Evolutionary conservation across 1,139 yeast genomes (phyloP).

Genomic region (Hanseniaspora gamundiae): DNA sequence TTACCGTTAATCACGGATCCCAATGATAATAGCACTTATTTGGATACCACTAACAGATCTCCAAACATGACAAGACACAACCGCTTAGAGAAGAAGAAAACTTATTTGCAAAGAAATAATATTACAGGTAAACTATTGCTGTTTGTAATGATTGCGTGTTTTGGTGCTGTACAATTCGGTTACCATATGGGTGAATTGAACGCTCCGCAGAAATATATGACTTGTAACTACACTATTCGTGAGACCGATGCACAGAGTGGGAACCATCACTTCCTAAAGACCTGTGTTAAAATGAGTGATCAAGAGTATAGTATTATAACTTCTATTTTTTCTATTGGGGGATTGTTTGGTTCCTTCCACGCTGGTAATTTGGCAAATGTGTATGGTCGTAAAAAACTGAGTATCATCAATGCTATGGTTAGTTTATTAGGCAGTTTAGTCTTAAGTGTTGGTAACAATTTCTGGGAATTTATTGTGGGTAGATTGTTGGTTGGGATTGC

Average conservation of each 20-base stretch:
- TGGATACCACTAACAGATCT: neutral
- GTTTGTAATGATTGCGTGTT: conserved; percentile 37
- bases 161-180: conserved; percentile 79
- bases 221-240: conserved; percentile 27
- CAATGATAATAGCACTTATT: no score
- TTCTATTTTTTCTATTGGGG: conserved; percentile 78
- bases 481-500: conserved; percentile 71
- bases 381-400: conserved; percentile 51
- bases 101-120: conserved; percentile 1
- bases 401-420: conserved; percentile 42
- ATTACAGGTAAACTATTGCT: conserved; percentile 18
- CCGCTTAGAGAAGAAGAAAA: neutral
- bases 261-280: conserved; percentile 17
- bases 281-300: conserved; percentile 52
- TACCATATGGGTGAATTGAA: conserved; percentile 82
- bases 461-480: conserved; percentile 43
- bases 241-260: conserved; percentile 14
- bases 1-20: no score
- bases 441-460: conserved; percentile 41
- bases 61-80: neutral
- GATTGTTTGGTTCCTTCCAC: conserved; percentile 61
- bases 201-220: conserved; percentile 60
- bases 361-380: conserved; percentile 62
- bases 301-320: conserved; percentile 71
- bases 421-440: conserved; percentile 59